Evolutionary conservation across 2,329 filamentous ascomycete species (phyloP), one percentile per base, ranked within the genome.

Genomic region (Botrytis fabae): DNA sequence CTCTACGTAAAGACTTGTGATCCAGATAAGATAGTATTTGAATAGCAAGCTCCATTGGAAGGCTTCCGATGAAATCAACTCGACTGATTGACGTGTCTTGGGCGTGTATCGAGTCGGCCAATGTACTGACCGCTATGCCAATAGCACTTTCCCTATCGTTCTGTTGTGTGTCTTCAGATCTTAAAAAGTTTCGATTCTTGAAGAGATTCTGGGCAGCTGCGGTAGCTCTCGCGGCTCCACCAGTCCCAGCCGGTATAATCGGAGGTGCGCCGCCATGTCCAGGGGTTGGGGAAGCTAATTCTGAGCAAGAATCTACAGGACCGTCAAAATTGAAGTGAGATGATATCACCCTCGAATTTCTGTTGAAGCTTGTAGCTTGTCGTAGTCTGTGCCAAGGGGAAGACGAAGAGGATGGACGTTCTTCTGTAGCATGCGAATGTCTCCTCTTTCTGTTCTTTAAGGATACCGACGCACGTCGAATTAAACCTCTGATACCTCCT

Each of bases 121-220:
- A 44, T 16, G 71, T 72, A 42, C 76, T 85, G 3, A 90, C 81
- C 1, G 85, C 83, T 68, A 91, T 91, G 46, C 88, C 89, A 70
- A 91, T 90, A 32, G 89, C 89, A 77, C 90, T 91, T 81, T 91
- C 89, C 40, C 85, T 83, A 76, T 91, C 89, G 75, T 86, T 88
- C 28, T 72, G 70, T 28, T 78, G 71, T 46, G 76, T 77, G 28
- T 79, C 75, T 1, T 78, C 76, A 12, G 75, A 80, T 14, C 83
- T 79, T 12, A 88, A 79, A 81, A 85, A 84, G 83, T 84, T 76
- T 14, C 77, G 76, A 74, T 77, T 81, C 54, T 80, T 83, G 75
- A 77, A 81, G 46, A 78, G 76, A 76, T 89, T 89, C 76, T 90
- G 87, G 72, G 88, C 84, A 18, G 88, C 89, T 5, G 87, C 88